These are phyloP conservation scores for Candida corydali DNA, from an alignment of 805 yeast genomes.

Conservation along the genomic window DNA sequence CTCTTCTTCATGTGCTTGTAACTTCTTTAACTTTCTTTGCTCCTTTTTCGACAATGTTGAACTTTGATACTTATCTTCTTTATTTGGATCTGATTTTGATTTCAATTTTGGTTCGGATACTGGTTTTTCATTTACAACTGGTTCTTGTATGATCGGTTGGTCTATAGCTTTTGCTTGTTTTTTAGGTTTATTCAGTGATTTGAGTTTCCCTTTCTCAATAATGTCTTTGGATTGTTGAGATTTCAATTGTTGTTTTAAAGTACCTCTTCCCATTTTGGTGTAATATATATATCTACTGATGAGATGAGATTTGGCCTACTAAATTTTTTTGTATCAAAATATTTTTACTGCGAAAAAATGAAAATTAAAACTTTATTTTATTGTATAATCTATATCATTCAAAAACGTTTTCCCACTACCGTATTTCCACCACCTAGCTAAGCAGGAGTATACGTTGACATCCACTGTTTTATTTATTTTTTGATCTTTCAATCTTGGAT, in stretches of 20 bases:
- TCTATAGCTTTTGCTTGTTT: slow-evolving; percentile 10
- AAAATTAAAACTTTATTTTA: not conserved
- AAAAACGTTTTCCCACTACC: slow-evolving; percentile 59
- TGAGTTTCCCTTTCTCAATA: slow-evolving; percentile 21
- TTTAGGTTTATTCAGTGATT: slow-evolving; percentile 12
- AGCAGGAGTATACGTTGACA: slow-evolving; percentile 56
- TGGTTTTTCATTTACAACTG: slow-evolving; percentile 6
- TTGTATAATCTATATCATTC: slow-evolving; percentile 33
- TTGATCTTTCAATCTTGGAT: slow-evolving; percentile 14
- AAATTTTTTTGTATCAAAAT: too few relatives aligned
- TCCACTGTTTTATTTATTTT: slow-evolving; percentile 26
- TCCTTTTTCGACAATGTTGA: slow-evolving; percentile 58
- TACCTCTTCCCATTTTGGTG: slow-evolving; percentile 13
- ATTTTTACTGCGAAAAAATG: slow-evolving; percentile 5
- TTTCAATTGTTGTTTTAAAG: slow-evolving; percentile 29
- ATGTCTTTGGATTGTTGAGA: slow-evolving; percentile 21
- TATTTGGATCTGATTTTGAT: slow-evolving; percentile 13
- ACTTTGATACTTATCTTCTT: slow-evolving; percentile 41
- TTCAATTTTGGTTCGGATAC: slow-evolving; percentile 11
- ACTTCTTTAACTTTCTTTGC: slow-evolving; percentile 55
- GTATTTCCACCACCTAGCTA: slow-evolving; percentile 72
- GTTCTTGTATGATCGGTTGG: slow-evolving; percentile 7
- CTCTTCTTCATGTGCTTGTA: slow-evolving; percentile 21
- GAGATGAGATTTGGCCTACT: slow-evolving; percentile 8
- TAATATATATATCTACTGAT: slow-evolving; percentile 4